Evolutionary conservation across 495 filamentous ascomycete genomes (phyloP).

Genomic region (Mytilinidion resinicola): DNA sequence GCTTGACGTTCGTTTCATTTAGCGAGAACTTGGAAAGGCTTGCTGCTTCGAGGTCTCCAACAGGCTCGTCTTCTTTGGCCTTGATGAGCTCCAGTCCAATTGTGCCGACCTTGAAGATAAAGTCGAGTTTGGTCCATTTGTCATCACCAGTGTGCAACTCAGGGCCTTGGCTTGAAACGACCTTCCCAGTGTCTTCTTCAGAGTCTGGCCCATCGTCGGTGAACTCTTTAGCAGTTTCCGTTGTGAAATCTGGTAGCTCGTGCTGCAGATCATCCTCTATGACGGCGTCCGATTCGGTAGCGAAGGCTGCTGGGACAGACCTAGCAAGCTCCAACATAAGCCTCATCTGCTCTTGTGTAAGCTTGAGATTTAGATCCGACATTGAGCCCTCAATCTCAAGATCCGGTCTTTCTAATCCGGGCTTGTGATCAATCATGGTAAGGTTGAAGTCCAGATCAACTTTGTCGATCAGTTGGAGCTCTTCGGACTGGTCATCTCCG

Average conservation of each 20-base stretch:
- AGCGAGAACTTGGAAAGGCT: slow-evolving; percentile 91
- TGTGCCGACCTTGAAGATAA: slow-evolving; percentile 82
- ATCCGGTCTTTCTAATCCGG: slow-evolving; percentile 73
- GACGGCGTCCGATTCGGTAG: slow-evolving; percentile 63
- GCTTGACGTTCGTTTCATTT: slow-evolving; percentile 83
- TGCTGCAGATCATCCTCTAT: slow-evolving; percentile 57
- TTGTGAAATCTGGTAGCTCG: slow-evolving; percentile 54
- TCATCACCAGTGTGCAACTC: slow-evolving; percentile 58
- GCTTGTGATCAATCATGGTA: slow-evolving; percentile 79
- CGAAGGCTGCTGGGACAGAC: slow-evolving; percentile 82
- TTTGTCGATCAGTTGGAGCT: slow-evolving; percentile 92
- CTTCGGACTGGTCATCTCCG: slow-evolving; percentile 61
- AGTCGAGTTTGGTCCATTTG: slow-evolving; percentile 88
- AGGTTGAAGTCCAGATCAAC: slow-evolving; percentile 89
- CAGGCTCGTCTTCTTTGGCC: slow-evolving; percentile 63
- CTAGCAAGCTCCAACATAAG: slow-evolving; percentile 78
- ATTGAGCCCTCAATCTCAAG: slow-evolving; percentile 84
- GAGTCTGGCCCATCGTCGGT: slow-evolving; percentile 27
- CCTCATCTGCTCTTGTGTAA: slow-evolving; percentile 86
- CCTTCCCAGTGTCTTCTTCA: slow-evolving; percentile 32
- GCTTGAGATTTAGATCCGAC: slow-evolving; percentile 82
- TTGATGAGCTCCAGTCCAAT: slow-evolving; percentile 85
- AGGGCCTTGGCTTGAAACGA: slow-evolving; percentile 52
- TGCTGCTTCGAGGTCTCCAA: slow-evolving; percentile 68
- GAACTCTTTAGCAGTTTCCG: slow-evolving; percentile 44